Base-by-base conservation (phyloP, 805 yeast species). In the Jamesozyma hellenica region DNA sequence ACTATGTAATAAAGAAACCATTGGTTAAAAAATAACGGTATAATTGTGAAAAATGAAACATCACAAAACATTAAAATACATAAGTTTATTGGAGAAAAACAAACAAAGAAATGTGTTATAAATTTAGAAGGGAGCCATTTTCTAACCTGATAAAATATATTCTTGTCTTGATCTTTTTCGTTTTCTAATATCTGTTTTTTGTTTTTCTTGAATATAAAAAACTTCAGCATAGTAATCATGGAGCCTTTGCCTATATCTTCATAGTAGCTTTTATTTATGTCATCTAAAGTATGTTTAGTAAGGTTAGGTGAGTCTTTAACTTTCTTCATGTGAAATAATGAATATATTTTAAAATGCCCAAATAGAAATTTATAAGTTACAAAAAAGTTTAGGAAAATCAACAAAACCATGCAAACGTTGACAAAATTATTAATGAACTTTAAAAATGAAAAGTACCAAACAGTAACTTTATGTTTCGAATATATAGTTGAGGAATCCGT, bases 81-180 rank as follows among this genome's bases (percentile, higher is more conserved):
- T 8, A 74, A 46, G 35, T 68, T 71, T 9, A 76, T 52, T 0
- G 94, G 92, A 7, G 84, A 77, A 45, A 76, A 77, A 1, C 73
- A 57, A 2, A 74, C 64, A 23, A 73, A 66, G 2, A 81, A 48
- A 35, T 65, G 60, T 5, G 80, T 62, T 26, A 68, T 68, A 53
- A 79, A 77, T 45, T 66, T 66, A 0, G 80, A 69, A 0, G 90
- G 90, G 32, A 67, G 65, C 94, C 94, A 82, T 36, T 80, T 71
- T 15, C 60, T 62, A 32, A 82, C 55, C 42, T 74, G 71, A 75
- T 81, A 80, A 27, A 69, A 68, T 16, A 62, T 61, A 23, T 33
- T 15, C 11, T 32, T 28, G 32, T 64, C 61, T 25, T 64, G 51
- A n/a, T 32, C 61, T 27, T 63, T 51, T 17, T 43, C 45, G 2